A percentile compares a stretch with the other conserved stretches of the same genome.
These are phyloP conservation scores for Penicillium aurantiogriseum DNA, from an alignment of 2,329 filamentous ascomycete species.

Conservation along the genomic window DNA sequence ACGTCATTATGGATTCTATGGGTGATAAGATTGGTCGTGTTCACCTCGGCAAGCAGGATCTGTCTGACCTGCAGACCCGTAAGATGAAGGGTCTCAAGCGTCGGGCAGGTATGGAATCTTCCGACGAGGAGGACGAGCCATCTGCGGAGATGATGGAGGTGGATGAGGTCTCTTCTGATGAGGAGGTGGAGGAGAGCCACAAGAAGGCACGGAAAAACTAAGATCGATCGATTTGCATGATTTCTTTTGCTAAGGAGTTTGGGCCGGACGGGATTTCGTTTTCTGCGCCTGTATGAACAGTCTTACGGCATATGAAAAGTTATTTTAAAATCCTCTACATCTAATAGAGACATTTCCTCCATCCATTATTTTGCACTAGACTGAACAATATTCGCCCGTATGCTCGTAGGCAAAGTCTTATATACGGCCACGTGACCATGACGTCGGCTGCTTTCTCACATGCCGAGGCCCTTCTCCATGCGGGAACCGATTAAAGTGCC, in stretches of 20 bases:
- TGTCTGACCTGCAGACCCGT: slow-evolving; percentile 81
- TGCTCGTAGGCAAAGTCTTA: not conserved
- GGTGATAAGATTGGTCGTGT: slow-evolving; percentile 96
- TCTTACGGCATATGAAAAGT: slow-evolving; percentile 26
- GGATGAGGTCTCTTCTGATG: slow-evolving; percentile 35
- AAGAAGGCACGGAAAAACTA: slow-evolving; percentile 36
- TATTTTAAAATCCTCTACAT: slow-evolving; percentile 11
- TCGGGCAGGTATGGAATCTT: slow-evolving; percentile 61
- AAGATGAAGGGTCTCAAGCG: slow-evolving; percentile 99
- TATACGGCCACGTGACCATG: slow-evolving; percentile 34
- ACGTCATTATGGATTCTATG: slow-evolving; percentile 84
- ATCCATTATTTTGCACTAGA: not conserved
- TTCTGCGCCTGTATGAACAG: slow-evolving; percentile 21
- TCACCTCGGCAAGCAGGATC: slow-evolving; percentile 86
- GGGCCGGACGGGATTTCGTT: slow-evolving; percentile 26
- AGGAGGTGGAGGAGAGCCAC: slow-evolving; percentile 19
- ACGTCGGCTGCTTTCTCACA: slow-evolving; percentile 38
- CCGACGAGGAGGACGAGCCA: slow-evolving; percentile 49
- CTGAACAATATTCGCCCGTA: not conserved
- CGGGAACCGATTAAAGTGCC: slow-evolving; percentile 31
- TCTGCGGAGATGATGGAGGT: slow-evolving; percentile 50
- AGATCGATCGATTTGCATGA: slow-evolving; percentile 21
- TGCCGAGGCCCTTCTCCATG: slow-evolving; percentile 39
- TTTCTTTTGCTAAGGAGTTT: slow-evolving; percentile 28
- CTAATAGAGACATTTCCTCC: slow-evolving; percentile 8